A percentile compares a stretch with the other conserved stretches of the same genome.
These are phyloP conservation scores for Yamadazyma sp. DNA, from an alignment of 1,139 yeast genomes.

Conservation along the genomic window DNA sequence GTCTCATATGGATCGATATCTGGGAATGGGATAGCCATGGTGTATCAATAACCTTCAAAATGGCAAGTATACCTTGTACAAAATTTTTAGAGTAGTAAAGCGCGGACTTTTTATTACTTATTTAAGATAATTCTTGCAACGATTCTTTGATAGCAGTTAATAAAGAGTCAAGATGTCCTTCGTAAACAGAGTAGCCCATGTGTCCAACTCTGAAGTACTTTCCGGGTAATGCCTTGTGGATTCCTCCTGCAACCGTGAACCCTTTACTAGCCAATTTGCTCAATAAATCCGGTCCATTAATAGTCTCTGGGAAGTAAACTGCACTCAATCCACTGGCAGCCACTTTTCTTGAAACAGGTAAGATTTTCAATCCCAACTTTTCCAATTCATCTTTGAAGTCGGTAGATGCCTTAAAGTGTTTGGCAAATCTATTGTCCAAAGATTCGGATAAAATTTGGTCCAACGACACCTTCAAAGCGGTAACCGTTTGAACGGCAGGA, in stretches of 20 bases:
- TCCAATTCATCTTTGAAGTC: conserved; percentile 60
- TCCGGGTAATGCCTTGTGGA: conserved; percentile 76
- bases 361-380: conserved; percentile 64
- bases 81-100: neutral
- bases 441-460: conserved; percentile 64
- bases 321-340: conserved; percentile 92
- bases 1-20: conserved; percentile 69
- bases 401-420: conserved; percentile 63
- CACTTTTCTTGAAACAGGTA: conserved; percentile 57
- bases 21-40: conserved; percentile 45
- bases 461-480: conserved; percentile 77
- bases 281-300: conserved; percentile 65
- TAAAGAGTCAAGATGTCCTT: conserved; percentile 42
- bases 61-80: neutral
- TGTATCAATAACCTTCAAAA: neutral
- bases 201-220: conserved; percentile 93
- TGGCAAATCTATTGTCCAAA: conserved; percentile 60
- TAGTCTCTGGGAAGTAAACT: conserved; percentile 75
- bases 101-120: neutral
- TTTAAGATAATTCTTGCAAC: conserved; percentile 26
- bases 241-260: conserved; percentile 88
- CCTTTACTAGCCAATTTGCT: conserved; percentile 59
- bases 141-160: conserved; percentile 38
- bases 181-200: conserved; percentile 68
- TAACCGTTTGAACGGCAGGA: conserved; percentile 85